These are phyloP conservation scores for Pseudogymnoascus sp. DNA, from an alignment of 2,329 filamentous ascomycete genomes.

Conservation along the genomic window DNA sequence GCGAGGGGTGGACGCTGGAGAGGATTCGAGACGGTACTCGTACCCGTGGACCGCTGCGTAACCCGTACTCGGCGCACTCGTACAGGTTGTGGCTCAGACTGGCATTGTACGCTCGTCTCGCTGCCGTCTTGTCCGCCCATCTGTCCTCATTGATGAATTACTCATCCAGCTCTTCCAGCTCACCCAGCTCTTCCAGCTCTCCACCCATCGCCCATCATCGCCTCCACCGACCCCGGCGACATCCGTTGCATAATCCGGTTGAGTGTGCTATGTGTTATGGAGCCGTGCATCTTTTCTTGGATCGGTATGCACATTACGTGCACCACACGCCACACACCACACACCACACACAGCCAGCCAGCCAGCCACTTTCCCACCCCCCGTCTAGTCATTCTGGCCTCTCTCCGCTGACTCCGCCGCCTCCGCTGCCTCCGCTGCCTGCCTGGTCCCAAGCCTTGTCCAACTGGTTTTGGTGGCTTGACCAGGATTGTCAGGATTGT, in stretches of 20 bases:
- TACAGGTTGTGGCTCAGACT: background rate
- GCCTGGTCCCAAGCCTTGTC: background rate
- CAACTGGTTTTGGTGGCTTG: too few species aligned
- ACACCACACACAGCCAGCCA: background rate
- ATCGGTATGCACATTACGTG: background rate
- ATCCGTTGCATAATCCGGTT: conserved; percentile 1
- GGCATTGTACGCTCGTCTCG: background rate
- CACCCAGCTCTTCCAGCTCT: background rate
- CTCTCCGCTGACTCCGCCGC: background rate
- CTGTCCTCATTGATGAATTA: background rate
- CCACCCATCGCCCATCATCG: background rate
- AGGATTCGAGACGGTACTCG: background rate
- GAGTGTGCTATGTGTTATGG: background rate
- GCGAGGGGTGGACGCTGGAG: too few species aligned
- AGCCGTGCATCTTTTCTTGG: background rate
- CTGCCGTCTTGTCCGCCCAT: background rate
- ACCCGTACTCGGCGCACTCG: background rate
- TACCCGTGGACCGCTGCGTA: background rate
- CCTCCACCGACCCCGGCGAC: background rate
- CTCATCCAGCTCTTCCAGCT: background rate
- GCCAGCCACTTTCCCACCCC: background rate
- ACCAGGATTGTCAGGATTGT: too few species aligned
- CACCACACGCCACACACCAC: too few species aligned
- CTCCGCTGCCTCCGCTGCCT: background rate
- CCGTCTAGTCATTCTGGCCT: too few species aligned